Evolutionary conservation across 257 asterid genomes (phyloP), one percentile per base, ranked within the genome.

Genomic region (Cynanchum wilfordii): DNA sequence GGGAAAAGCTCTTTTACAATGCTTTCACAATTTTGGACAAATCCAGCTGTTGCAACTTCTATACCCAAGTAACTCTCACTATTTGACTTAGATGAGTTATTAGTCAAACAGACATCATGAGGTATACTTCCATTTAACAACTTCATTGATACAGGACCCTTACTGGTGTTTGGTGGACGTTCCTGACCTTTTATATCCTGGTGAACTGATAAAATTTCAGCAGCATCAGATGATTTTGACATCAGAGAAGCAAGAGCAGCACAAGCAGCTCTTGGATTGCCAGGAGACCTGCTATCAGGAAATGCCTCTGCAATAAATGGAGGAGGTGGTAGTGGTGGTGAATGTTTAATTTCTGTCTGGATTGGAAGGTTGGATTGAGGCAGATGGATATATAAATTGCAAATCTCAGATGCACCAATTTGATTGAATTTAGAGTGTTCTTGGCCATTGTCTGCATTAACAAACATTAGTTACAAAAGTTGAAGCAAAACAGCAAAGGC

Each of bases 171-270:
- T 57, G 57, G 57, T 49, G 44, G 50, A 64, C 44, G 25, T 22
- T n/a, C 38, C 7, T 62, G 33, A 10, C 12, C 55, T 49, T 74
- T 52, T 51, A 22, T 64, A 38, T 38, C 72, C 77, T 74, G 27
- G 42, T 63, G 66, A 22, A 36, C 36, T 0, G 77, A 29, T 52
- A 60, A 74, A 51, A 29, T 24, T 38, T 66, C 72, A 66, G 66
- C 9, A 54, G 24, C 45, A 17, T 45, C 50, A 44, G 71, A 38
- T 10, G 33, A 66, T 67, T 66, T 79, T 33, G 88, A 82, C 82
- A 84, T 81, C 67, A 78, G 62, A 59, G 85, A 86, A 78, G 94
- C 94, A 56, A 88, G 89, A 79, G 89, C 89, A 73, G 94, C 94
- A 78, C 90, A 82, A 77, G 90, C 87, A 70, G 94, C 90, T 72